Base-by-base conservation (phyloP, 179 eudicot species). In the Beta corolliflora region DNA sequence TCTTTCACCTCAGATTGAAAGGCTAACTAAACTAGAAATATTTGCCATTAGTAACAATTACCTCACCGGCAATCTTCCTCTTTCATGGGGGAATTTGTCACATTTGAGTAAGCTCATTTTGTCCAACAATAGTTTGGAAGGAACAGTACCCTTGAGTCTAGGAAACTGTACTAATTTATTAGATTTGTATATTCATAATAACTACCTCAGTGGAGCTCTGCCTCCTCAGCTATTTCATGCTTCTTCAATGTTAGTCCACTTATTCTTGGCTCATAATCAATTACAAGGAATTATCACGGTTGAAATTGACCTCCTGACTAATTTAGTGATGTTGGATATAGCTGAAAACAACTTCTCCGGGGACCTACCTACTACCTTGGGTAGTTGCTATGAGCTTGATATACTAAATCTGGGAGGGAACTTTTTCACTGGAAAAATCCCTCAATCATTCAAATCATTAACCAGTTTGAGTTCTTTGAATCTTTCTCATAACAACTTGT, bases 351-450 rank as follows among this genome's bases (percentile, higher is more conserved):
- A 9, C 45, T 59, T 83, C 13, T 21, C 77, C 10, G 83, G 77
- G 2, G 53, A n/a, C 54, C 58, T 83, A 48, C 86, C 83, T 70
- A 67, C 46, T 12, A 64, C 56, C 61, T 73, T 80, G 11, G 59
- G 83, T 41, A 11, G 15, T 29, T 76, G 86, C 46, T 25, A 21
- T 50, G 41, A 16, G 0, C 80, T 77, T 58, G 25, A 23, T 15
- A 3, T 25, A 11, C 41, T 84, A 14, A 1, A 64, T 11, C 18
- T 72, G 78, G 78, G 69, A 9, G 56, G 41, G 19, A 81, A 84
- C 41, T 70, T 5, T 44, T 80, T 84, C 58, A 54, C 7, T 23
- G 86, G 83, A 45, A 19, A 48, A 3, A 61, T 84, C 75, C 81
- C 83, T 81, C 31, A 21, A 48, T 54, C 83, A 0, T 77, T 64